Evolutionary conservation across 306 rosid genomes (phyloP), one percentile per base, ranked within the genome.

Genomic region (Alnus glutinosa): DNA sequence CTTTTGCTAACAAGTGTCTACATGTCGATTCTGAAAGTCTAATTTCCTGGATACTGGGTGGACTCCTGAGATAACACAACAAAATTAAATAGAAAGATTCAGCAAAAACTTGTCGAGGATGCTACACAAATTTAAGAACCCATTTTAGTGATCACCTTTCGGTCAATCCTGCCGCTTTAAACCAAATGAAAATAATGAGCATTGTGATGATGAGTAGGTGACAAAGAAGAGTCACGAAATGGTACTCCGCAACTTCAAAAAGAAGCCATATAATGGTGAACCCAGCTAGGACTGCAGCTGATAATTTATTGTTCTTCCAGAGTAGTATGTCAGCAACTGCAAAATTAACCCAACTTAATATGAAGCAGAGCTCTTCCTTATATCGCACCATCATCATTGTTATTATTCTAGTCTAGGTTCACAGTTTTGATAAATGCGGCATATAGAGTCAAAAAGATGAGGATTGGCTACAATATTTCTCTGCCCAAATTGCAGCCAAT

Each of bases 221-320:
- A 76, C 83, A 89, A 4, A 89, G 80, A 19, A 93, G 83, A 62
- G 91, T 75, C 51, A 93, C 58, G 28, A 90, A 86, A 37, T 73
- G 75, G 83, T 83, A 93, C 47, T 91, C 97, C 3, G 71, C 82
- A 48, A 87, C 92, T 89, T 90, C 91, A 55, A 90, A 73, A n/a
- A 87, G 85, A 73, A 88, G 61, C 93, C 92, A 93, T 50, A 86
- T 48, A 5, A 46, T 28, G 36, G 89, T 85, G 54, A 89, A 75
- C 50, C 89, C 94, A 14, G 54, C 78, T 13, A 86, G 77, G 50
- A 85, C 74, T 76, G 73, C 75, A 28, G 83, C 90, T 3, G 95
- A 81, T 80, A 73, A 5, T 70, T 8, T 79, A 89, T 75, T 89
- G 76, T 93, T 74, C 86, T 73, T 86, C 98, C 97, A 90, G 52